Conservation (phyloP, 352 stramenopile genomes). For the Thraustochytrium sp. region DNA sequence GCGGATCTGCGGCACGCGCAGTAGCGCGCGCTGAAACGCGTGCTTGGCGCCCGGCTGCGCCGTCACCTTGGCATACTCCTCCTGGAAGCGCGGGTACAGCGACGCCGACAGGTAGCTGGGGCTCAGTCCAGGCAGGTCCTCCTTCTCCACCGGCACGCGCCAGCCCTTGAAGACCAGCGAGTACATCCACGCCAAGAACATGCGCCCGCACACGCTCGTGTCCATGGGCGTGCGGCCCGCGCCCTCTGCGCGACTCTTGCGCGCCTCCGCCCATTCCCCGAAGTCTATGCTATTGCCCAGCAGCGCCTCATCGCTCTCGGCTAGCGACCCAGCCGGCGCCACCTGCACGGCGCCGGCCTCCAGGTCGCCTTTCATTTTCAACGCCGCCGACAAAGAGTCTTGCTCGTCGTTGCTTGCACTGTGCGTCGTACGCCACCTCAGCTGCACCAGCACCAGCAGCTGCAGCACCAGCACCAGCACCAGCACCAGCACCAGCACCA, state of each 20-base stretch:
- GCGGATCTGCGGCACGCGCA: constrained; percentile 1
- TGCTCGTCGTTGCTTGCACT: no score
- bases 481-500: not conserved
- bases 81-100: not conserved
- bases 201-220: not conserved
- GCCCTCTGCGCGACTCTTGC: not conserved
- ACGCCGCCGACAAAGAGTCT: no score
- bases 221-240: not conserved
- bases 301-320: not conserved
- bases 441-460: no score
- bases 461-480: not conserved
- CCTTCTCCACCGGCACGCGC: not conserved
- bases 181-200: constrained; percentile 20
- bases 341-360: no score
- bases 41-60: not conserved
- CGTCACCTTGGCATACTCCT: not conserved
- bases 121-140: constrained; percentile 10
- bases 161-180: not conserved
- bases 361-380: no score
- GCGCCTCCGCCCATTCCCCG: not conserved
- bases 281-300: constrained; percentile 23
- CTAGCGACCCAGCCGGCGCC: no score
- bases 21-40: not conserved
- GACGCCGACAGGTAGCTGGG: not conserved
- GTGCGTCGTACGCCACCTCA: no score